Base-by-base conservation (phyloP, 345 rosid genomes). In the Lumnitzera littorea region DNA sequence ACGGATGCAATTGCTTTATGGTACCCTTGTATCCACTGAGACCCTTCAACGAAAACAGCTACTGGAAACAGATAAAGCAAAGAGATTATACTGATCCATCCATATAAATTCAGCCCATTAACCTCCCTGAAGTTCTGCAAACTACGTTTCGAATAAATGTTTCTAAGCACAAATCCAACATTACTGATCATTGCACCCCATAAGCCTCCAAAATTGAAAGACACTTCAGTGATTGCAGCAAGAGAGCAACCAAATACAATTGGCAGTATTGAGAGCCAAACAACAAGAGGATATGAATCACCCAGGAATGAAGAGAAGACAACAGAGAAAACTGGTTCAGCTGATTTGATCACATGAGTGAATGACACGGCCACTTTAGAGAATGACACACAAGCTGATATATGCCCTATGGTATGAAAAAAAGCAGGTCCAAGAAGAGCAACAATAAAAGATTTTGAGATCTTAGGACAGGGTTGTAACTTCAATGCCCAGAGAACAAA, bases 291-390 rank as follows among this genome's bases (percentile, higher is more conserved):
- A 48, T 87, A 92, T 3, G 85, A 66, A 65, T 92, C 97, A 1
- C 98, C 98, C 2, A 92, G 89, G 59, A 92, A 69, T 5, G 96
- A 89, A 15, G 90, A 92, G 83, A 92, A 89, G 7, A 92, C 62
- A 63, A 92, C 98, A 10, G 98, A 82, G 84, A 92, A 89, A n/a
- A 85, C 98, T 13, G 96, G 96, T 72, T 92, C 98, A 0, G 96
- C 84, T 31, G 98, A 92, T 76, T 92, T 92, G 72, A 92, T 92
- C 3, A 92, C 96, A 65, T 89, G 98, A 29, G 98, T 92, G 84
- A 92, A 92, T 17, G 98, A 92, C 59, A 92, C 94, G 50, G 98
- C 98, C 11, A 92, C 98, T 66, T 92, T 92, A 24, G 98, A 92
- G 83, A 92, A 92, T 3, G 98, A 92, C 51, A 86, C 96, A 67